phyloP scores from a whole-genome alignment of 805 yeast species.

The Debaryomyces castellii region DNA sequence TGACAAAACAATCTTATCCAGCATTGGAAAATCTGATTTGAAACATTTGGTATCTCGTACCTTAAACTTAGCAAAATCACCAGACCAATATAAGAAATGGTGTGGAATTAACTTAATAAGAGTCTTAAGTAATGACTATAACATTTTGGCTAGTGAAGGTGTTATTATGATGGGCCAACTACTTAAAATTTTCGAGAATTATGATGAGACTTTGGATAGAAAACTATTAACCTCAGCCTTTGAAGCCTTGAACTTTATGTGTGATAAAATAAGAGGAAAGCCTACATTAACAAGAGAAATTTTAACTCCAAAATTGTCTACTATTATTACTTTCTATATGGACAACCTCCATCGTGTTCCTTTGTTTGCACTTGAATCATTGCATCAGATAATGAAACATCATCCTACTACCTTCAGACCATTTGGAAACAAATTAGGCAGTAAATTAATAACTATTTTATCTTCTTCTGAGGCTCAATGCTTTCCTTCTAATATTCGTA shows the following conservation, averaged over 20 bases:
- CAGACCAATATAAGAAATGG: conserved; percentile 49
- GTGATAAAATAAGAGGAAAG: conserved; percentile 65
- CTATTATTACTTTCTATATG: conserved; percentile 54
- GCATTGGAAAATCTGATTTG: conserved; percentile 49
- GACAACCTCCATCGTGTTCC: conserved; percentile 34
- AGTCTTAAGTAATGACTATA: conserved; percentile 40
- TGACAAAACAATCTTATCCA: conserved; percentile 29
- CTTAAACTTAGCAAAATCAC: conserved; percentile 27
- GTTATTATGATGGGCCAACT: conserved; percentile 37
- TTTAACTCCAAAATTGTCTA: conserved; percentile 74
- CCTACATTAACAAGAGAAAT: conserved; percentile 82
- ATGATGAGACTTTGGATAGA: conserved; percentile 31
- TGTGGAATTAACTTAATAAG: conserved; percentile 54
- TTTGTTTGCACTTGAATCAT: conserved; percentile 32
- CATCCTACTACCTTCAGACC: conserved; percentile 85
- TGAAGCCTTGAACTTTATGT: conserved; percentile 40
- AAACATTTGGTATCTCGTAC: conserved; percentile 48
- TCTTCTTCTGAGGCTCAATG: conserved; percentile 34
- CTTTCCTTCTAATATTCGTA: conserved; percentile 40
- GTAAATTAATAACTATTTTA: conserved; percentile 36
- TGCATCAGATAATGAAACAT: conserved; percentile 42
- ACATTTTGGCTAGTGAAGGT: conserved; percentile 43
- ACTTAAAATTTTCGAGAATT: conserved; percentile 39
- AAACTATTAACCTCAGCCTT: conserved; percentile 36
- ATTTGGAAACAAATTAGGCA: conserved; percentile 61